Evolutionary conservation across 2,329 filamentous ascomycete species (phyloP).

Genomic region (Knoxdaviesia capensis): DNA sequence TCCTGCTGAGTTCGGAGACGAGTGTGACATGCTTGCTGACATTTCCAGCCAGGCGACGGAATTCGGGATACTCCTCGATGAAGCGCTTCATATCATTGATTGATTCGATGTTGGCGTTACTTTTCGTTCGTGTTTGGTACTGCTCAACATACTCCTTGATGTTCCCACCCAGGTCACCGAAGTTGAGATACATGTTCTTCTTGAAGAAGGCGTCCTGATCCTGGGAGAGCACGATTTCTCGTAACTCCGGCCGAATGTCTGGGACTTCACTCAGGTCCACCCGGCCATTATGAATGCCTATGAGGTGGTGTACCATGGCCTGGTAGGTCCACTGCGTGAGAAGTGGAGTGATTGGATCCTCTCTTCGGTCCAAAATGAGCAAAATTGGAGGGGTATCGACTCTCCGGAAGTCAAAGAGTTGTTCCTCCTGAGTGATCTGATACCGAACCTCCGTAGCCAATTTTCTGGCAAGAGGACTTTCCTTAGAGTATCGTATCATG

Average conservation of each 20-base stretch:
- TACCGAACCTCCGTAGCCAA: constrained; percentile 84
- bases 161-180: constrained; percentile 83
- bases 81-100: constrained; percentile 99
- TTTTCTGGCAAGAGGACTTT: constrained; percentile 78
- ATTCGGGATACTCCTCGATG: constrained; percentile 96
- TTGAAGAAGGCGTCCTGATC: constrained; percentile 98
- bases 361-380: constrained; percentile 72
- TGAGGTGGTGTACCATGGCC: constrained; percentile 95
- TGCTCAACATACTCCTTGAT: constrained; percentile 98
- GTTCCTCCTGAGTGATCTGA: constrained; percentile 84
- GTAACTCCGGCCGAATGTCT: constrained; percentile 68
- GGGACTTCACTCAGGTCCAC: constrained; percentile 73
- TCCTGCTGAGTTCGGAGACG: constrained; percentile 78
- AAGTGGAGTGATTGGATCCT: constrained; percentile 85
- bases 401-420: constrained; percentile 88
- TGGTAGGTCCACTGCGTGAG: constrained; percentile 98
- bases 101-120: constrained; percentile 85
- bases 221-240: constrained; percentile 85
- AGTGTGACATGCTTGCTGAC: constrained; percentile 97
- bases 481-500: constrained; percentile 81
- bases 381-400: constrained; percentile 89
- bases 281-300: constrained; percentile 88
- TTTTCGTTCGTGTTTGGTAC: constrained; percentile 95
- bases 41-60: constrained; percentile 88
- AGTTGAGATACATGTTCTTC: constrained; percentile 98